A percentile compares a stretch with the other conserved stretches of the same genome.
phyloP scores from a whole-genome alignment of 805 yeast genomes.

The Candida insectorum region DNA sequence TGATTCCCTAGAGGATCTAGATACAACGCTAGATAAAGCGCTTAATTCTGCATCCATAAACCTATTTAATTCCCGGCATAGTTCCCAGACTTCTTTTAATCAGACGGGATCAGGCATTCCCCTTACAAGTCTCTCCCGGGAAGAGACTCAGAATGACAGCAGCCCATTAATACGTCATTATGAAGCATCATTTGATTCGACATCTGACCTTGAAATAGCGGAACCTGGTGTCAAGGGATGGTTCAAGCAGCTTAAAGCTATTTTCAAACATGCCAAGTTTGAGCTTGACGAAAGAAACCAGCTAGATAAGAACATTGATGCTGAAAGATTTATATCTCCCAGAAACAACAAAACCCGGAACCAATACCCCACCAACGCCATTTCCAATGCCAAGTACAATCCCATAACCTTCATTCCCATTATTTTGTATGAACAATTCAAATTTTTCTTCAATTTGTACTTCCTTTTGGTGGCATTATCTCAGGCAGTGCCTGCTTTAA shows the following conservation, averaged over 20 bases:
- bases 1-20: slow-evolving; percentile 59
- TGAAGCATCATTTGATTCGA: slow-evolving; percentile 17
- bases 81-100: slow-evolving; percentile 18
- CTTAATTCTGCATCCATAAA: slow-evolving; percentile 48
- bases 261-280: slow-evolving; percentile 21
- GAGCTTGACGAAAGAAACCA: slow-evolving; percentile 21
- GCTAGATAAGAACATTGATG: slow-evolving; percentile 2
- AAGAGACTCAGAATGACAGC: slow-evolving; percentile 23
- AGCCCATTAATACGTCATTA: slow-evolving; percentile 26
- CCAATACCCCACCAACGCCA: slow-evolving; percentile 62
- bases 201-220: slow-evolving; percentile 11
- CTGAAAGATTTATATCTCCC: slow-evolving; percentile 41
- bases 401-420: slow-evolving; percentile 85
- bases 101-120: too few relatives aligned
- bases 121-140: slow-evolving; percentile 23
- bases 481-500: slow-evolving; percentile 81
- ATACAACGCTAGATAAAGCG: slow-evolving; percentile 64
- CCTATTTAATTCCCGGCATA: slow-evolving; percentile 25
- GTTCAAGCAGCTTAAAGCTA: slow-evolving; percentile 11
- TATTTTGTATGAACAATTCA: slow-evolving; percentile 91
- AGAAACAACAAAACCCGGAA: slow-evolving; percentile 23
- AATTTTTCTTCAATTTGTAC: slow-evolving; percentile 91
- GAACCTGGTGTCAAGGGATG: slow-evolving; percentile 7
- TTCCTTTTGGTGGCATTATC: slow-evolving; percentile 91
- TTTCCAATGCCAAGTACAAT: slow-evolving; percentile 92